Percentiles rank a stretch among this genome's conserved stretches.
Evolutionary conservation across 495 filamentous ascomycete species (phyloP).

Genomic region (Glutinoglossum americanum): DNA sequence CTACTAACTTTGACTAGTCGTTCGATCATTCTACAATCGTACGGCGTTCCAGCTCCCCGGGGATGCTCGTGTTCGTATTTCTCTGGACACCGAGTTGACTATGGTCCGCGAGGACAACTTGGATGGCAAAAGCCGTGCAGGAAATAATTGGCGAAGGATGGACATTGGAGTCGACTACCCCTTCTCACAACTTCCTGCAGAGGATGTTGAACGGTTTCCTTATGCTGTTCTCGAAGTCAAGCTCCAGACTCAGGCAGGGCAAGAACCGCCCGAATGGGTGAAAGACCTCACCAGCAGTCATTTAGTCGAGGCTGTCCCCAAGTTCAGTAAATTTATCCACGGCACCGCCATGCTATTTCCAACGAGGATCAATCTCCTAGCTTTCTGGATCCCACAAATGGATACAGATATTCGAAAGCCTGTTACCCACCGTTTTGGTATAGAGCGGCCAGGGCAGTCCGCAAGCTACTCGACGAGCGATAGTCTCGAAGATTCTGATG

Average conservation of each 20-base stretch:
- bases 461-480: conserved; percentile 57
- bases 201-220: conserved; percentile 77
- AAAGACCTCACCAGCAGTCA: conserved; percentile 78
- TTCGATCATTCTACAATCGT: conserved; percentile 87
- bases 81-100: conserved; percentile 83
- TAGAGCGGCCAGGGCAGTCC: conserved; percentile 54
- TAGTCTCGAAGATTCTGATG: conserved; percentile 42
- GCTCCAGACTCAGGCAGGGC: conserved; percentile 89
- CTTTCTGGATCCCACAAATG: conserved; percentile 98
- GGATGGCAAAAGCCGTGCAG: conserved; percentile 52
- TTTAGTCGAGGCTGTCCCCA: conserved; percentile 91
- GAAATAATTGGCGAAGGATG: conserved; percentile 87
- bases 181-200: conserved; percentile 67
- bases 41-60: conserved; percentile 95
- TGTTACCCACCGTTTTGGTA: conserved; percentile 63
- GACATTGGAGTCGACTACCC: conserved; percentile 95
- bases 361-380: conserved; percentile 67
- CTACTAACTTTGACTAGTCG: conserved; percentile 26
- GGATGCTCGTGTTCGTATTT: conserved; percentile 89
- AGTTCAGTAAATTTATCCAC: conserved; percentile 99
- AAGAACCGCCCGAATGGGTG: conserved; percentile 93
- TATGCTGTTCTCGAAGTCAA: conserved; percentile 97
- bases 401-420: conserved; percentile 94
- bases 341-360: conserved; percentile 76
- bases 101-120: conserved; percentile 92